A percentile compares a stretch with the other conserved stretches of the same genome.
These are phyloP conservation scores for Suhomyces pyralidae DNA, from an alignment of 805 yeast species.

Conservation along the genomic window DNA sequence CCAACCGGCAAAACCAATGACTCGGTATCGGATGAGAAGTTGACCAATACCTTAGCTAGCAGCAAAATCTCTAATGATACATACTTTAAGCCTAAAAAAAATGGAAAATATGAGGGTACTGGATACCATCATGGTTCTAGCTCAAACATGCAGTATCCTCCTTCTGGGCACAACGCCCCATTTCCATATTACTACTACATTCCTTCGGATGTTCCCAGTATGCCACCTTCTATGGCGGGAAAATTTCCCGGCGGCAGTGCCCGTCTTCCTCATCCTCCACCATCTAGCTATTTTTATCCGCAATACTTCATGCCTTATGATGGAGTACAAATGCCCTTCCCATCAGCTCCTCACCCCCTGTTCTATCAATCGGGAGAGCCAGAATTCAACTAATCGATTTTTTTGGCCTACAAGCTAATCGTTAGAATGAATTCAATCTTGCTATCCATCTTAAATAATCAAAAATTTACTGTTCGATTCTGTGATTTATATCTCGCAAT, in stretches of 20 bases:
- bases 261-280: slow-evolving; percentile 19
- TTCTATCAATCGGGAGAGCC: slow-evolving; percentile 8
- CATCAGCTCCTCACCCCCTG: slow-evolving; percentile 15
- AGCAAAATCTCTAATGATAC: neutral
- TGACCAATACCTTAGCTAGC: neutral
- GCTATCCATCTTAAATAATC: neutral
- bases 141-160: neutral
- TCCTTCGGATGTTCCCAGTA: slow-evolving; percentile 6
- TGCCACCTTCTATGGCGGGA: slow-evolving; percentile 7
- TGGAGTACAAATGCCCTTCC: slow-evolving; percentile 11
- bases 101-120: neutral
- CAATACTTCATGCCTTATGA: slow-evolving; percentile 26
- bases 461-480: neutral
- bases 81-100: neutral
- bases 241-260: slow-evolving; percentile 17
- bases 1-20: slow-evolving; percentile 3
- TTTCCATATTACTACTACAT: slow-evolving; percentile 17
- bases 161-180: neutral
- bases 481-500: neutral
- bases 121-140: neutral
- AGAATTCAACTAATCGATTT: neutral
- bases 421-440: neutral
- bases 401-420: neutral
- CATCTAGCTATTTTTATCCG: slow-evolving; percentile 27
- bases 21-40: neutral